Evolutionary conservation across 2,329 filamentous ascomycete species (phyloP).

Genomic region (Penicillium olsonii): DNA sequence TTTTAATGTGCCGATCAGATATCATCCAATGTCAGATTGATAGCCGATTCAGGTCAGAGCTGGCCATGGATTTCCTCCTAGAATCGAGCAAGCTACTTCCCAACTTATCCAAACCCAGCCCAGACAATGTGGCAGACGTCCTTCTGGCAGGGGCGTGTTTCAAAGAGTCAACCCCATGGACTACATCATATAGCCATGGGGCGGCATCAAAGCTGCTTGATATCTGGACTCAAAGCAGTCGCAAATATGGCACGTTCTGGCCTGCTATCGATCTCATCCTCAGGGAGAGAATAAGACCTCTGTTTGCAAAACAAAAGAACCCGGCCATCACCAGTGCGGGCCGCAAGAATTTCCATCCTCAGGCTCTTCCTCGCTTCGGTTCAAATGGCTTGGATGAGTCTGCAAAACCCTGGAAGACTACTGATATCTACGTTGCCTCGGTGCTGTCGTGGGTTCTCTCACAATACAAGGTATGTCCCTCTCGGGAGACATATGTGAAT

Average conservation of each 20-base stretch:
- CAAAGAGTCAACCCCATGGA: constrained; percentile 39
- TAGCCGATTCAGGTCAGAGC: constrained; percentile 26
- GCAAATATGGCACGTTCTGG: constrained; percentile 3
- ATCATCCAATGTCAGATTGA: constrained; percentile 24
- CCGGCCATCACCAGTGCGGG: constrained; percentile 45
- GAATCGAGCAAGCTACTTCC: constrained; percentile 9
- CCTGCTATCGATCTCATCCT: constrained; percentile 27
- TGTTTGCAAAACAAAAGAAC: constrained; percentile 45
- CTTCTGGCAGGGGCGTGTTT: constrained; percentile 37
- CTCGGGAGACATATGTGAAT: not conserved
- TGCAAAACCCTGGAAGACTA: constrained; percentile 42
- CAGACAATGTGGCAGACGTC: constrained; percentile 26
- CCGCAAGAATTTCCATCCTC: constrained; percentile 46
- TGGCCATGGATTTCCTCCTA: constrained; percentile 31
- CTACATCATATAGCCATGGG: constrained; percentile 24
- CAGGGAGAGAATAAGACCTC: constrained; percentile 38
- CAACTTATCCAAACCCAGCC: constrained; percentile 19
- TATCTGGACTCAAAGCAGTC: not conserved
- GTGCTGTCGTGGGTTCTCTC: constrained; percentile 39
- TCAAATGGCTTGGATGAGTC: constrained; percentile 36
- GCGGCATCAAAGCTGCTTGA: constrained; percentile 10
- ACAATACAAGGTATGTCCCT: constrained; percentile 36
- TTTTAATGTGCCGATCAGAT: constrained; percentile 12
- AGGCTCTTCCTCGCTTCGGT: constrained; percentile 40
- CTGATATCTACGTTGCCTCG: constrained; percentile 37